Evolutionary conservation across 2,329 filamentous ascomycete genomes (phyloP).

Genomic region (Aaosphaeria arxii): DNA sequence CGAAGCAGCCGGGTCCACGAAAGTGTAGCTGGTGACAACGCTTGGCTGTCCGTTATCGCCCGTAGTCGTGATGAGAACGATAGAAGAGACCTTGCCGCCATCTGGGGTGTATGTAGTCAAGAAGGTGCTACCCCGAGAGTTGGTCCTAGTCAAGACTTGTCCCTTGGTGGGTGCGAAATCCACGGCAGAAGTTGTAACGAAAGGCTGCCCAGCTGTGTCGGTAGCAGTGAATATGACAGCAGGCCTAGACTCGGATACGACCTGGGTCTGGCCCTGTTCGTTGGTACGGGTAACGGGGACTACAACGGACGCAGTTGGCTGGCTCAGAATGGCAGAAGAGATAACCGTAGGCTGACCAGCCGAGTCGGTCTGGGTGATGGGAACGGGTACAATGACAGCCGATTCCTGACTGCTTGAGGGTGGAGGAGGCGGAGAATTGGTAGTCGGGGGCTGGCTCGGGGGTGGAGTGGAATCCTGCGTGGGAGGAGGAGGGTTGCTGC

Average conservation of each 20-base stretch:
- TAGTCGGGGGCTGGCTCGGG: background rate
- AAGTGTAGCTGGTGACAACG: slow-evolving; percentile 45
- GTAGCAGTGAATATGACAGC: slow-evolving; percentile 37
- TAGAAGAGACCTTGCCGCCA: slow-evolving; percentile 38
- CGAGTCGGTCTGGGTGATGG: slow-evolving; percentile 37
- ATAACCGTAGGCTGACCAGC: slow-evolving; percentile 32
- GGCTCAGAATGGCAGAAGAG: slow-evolving; percentile 41
- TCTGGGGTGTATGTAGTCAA: slow-evolving; percentile 47
- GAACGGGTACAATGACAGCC: slow-evolving; percentile 39
- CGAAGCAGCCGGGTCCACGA: slow-evolving; percentile 33
- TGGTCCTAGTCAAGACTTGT: slow-evolving; percentile 43
- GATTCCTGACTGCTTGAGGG: slow-evolving; percentile 10
- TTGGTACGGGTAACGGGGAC: slow-evolving; percentile 41
- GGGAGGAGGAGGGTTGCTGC: no score
- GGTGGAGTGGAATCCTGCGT: background rate
- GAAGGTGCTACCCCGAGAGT: slow-evolving; percentile 40
- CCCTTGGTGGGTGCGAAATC: slow-evolving; percentile 32
- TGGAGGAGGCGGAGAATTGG: slow-evolving; percentile 4
- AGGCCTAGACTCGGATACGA: slow-evolving; percentile 37
- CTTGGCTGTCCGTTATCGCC: slow-evolving; percentile 27
- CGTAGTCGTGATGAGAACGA: slow-evolving; percentile 38
- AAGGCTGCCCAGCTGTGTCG: slow-evolving; percentile 37
- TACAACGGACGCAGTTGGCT: slow-evolving; percentile 38
- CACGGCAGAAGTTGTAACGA: slow-evolving; percentile 34
- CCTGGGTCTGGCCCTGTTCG: slow-evolving; percentile 32